Conservation (phyloP, 2,329 filamentous ascomycete genomes). For the Penicillium glabrum region DNA sequence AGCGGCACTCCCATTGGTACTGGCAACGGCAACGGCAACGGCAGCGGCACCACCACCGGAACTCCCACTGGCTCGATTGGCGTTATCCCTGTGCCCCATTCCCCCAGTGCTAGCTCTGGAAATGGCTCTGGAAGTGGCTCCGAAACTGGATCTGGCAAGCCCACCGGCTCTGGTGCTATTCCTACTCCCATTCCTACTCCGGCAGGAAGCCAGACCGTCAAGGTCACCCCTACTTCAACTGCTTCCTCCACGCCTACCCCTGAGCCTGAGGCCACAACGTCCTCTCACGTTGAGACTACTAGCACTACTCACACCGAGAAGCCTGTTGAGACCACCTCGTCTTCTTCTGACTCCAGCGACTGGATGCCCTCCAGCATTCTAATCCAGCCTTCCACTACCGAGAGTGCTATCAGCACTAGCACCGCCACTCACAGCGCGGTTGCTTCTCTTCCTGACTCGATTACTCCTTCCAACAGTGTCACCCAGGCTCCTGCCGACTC, state of each 20-base stretch:
- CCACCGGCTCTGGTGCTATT: slow-evolving; percentile 4
- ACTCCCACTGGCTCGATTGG: slow-evolving; percentile 13
- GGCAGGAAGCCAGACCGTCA: slow-evolving; percentile 3
- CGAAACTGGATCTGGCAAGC: slow-evolving; percentile 2
- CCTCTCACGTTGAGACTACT: slow-evolving; percentile 39
- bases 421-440: slow-evolving; percentile 49
- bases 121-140: slow-evolving; percentile 4
- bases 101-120: slow-evolving; percentile 6
- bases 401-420: slow-evolving; percentile 28
- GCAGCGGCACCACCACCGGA: background rate
- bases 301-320: slow-evolving; percentile 24
- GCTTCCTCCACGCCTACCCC: background rate
- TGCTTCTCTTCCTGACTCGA: slow-evolving; percentile 68
- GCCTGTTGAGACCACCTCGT: slow-evolving; percentile 28
- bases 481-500: slow-evolving; percentile 61
- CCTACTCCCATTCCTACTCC: slow-evolving; percentile 16
- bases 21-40: background rate
- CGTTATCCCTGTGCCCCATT: slow-evolving; percentile 18
- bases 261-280: slow-evolving; percentile 30
- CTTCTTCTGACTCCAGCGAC: slow-evolving; percentile 16
- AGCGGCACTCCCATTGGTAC: slow-evolving; percentile 14
- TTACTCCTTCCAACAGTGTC: slow-evolving; percentile 66
- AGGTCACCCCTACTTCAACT: background rate
- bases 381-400: slow-evolving; percentile 1
- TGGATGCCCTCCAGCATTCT: slow-evolving; percentile 25